Evolutionary conservation across 1,139 yeast genomes (phyloP).

Genomic region (Wickerhamomyces sp.): DNA sequence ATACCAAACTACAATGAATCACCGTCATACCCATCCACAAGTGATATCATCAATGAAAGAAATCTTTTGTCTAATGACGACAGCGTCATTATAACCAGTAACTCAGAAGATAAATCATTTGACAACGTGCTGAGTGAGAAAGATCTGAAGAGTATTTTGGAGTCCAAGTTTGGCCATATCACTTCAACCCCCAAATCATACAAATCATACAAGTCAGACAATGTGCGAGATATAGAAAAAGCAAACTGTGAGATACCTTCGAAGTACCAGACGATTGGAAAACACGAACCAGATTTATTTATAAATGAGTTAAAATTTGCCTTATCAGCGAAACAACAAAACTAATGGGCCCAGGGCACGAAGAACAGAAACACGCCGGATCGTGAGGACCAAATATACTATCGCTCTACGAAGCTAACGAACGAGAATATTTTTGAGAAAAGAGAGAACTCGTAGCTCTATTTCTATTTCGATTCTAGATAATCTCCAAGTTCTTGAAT

Average conservation of each 20-base stretch:
- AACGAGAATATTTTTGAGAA: not conserved
- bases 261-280: not conserved
- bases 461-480: conserved; percentile 4
- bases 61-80: conserved; percentile 21
- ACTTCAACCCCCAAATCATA: conserved; percentile 4
- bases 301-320: too few species aligned
- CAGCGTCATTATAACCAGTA: conserved; percentile 16
- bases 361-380: too few species aligned
- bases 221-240: not conserved
- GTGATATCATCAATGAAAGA: conserved; percentile 12
- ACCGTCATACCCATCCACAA: conserved; percentile 1
- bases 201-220: not conserved
- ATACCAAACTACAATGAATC: conserved; percentile 6
- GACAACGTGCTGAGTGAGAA: conserved; percentile 5
- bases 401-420: not conserved
- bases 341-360: too few species aligned
- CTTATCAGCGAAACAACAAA: too few species aligned
- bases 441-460: too few species aligned
- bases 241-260: not conserved
- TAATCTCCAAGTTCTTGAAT: conserved; percentile 31
- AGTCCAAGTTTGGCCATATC: conserved; percentile 16
- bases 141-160: conserved; percentile 18
- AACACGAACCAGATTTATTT: too few species aligned
- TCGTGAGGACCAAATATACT: too few species aligned
- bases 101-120: conserved; percentile 3